phyloP scores from a whole-genome alignment of 2,329 filamentous ascomycete species.

The Calonectria leucothoes region DNA sequence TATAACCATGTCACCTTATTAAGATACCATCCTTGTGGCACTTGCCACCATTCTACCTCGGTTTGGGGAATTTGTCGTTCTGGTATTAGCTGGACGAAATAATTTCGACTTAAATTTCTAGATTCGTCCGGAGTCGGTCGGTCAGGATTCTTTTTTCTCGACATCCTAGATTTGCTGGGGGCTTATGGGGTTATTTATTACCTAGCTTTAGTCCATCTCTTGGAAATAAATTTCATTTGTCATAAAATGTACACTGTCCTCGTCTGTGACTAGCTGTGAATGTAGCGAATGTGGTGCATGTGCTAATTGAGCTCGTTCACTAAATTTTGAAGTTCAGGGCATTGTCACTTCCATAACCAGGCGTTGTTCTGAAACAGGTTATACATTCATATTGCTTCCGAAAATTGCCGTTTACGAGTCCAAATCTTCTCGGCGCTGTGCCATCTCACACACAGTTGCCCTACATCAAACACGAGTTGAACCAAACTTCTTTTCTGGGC shows the following conservation, averaged over 20 bases:
- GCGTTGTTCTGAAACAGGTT: too few relatives aligned
- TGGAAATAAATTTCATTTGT: constrained; percentile 30
- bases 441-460: too few relatives aligned
- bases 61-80: constrained; percentile 15
- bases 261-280: too few relatives aligned
- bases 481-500: too few relatives aligned
- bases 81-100: constrained; percentile 13
- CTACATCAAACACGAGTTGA: too few relatives aligned
- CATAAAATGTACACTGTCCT: neutral
- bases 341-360: too few relatives aligned
- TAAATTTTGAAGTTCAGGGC: too few relatives aligned
- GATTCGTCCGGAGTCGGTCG: constrained; percentile 15
- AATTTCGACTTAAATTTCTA: constrained; percentile 18
- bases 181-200: constrained; percentile 22
- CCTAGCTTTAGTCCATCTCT: constrained; percentile 34
- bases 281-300: neutral
- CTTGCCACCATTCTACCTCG: constrained; percentile 29
- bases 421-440: too few relatives aligned
- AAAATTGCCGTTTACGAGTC: too few relatives aligned
- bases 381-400: too few relatives aligned
- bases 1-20: constrained; percentile 22
- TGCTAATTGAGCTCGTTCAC: too few relatives aligned
- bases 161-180: constrained; percentile 26
- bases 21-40: constrained; percentile 27
- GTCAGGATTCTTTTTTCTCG: constrained; percentile 11